A percentile compares a stretch with the other conserved stretches of the same genome.
phyloP scores from a whole-genome alignment of 2,329 filamentous ascomycete genomes.

The Colletotrichum gigasporum region DNA sequence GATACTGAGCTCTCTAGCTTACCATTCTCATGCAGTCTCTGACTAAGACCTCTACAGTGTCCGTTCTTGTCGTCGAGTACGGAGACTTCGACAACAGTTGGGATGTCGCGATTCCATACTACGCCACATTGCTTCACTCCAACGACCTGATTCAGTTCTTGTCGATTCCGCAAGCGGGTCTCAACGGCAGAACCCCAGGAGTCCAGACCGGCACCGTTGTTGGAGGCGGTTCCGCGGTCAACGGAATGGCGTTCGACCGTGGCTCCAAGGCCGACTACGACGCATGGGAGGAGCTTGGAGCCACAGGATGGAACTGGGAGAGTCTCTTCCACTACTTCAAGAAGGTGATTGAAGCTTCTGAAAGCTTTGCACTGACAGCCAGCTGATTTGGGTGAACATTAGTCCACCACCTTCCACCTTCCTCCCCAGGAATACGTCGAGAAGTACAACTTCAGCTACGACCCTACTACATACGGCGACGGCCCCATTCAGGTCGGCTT shows the following conservation, averaged over 20 bases:
- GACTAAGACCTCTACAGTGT: too few relatives aligned
- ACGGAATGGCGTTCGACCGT: constrained; percentile 54
- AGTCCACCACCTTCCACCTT: constrained; percentile 37
- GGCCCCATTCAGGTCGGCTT: constrained; percentile 36
- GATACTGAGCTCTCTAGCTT: not conserved
- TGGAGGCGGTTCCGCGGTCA: constrained; percentile 39
- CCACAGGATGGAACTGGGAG: constrained; percentile 55
- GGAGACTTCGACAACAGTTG: constrained; percentile 22
- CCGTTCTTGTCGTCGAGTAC: constrained; percentile 40
- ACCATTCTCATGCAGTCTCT: not conserved
- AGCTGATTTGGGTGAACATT: constrained; percentile 32
- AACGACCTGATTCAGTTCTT: constrained; percentile 39
- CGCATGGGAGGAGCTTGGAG: constrained; percentile 53
- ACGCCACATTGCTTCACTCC: constrained; percentile 32
- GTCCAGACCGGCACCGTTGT: constrained; percentile 39
- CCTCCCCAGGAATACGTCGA: constrained; percentile 43
- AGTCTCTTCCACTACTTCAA: constrained; percentile 56
- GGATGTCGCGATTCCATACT: constrained; percentile 23
- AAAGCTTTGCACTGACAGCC: constrained; percentile 42
- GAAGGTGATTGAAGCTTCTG: constrained; percentile 41
- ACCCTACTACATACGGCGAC: constrained; percentile 35
- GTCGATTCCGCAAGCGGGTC: constrained; percentile 40
- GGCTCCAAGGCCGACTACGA: constrained; percentile 52
- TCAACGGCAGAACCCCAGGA: constrained; percentile 37
- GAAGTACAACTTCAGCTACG: constrained; percentile 35